phyloP scores from a whole-genome alignment of 2,329 filamentous ascomycete species.

The Penicillium sp. region DNA sequence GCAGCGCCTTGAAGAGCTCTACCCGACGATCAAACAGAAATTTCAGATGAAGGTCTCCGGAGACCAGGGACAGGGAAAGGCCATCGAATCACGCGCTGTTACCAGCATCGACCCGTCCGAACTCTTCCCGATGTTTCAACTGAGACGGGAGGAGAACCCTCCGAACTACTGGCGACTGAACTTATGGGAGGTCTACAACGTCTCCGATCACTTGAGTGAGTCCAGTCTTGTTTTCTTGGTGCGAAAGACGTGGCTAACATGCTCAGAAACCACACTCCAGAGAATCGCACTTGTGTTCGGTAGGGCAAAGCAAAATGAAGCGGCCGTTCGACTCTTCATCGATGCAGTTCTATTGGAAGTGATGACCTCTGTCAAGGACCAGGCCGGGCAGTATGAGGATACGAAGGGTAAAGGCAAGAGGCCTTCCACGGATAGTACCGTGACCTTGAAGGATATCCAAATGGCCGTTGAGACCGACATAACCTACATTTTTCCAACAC shows the following conservation, averaged over 20 bases:
- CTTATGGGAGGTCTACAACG: neutral
- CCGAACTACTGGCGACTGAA: neutral
- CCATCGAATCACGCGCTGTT: neutral
- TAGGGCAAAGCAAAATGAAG: neutral
- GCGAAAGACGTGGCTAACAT: neutral
- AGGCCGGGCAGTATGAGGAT: neutral
- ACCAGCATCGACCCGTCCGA: neutral
- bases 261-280: neutral
- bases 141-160: neutral
- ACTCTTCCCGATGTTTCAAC: neutral
- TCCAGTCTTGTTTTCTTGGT: neutral
- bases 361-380: neutral
- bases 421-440: neutral
- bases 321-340: neutral
- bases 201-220: neutral
- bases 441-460: neutral
- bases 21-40: no score
- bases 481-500: neutral
- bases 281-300: neutral
- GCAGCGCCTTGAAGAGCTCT: no score
- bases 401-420: neutral
- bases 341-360: neutral
- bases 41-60: no score
- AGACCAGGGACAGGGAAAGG: no score
- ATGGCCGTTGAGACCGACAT: neutral